Evolutionary conservation across 768 basidiomycete species (phyloP), one percentile per base, ranked within the genome.

Genomic region (Polyporus arcularius): DNA sequence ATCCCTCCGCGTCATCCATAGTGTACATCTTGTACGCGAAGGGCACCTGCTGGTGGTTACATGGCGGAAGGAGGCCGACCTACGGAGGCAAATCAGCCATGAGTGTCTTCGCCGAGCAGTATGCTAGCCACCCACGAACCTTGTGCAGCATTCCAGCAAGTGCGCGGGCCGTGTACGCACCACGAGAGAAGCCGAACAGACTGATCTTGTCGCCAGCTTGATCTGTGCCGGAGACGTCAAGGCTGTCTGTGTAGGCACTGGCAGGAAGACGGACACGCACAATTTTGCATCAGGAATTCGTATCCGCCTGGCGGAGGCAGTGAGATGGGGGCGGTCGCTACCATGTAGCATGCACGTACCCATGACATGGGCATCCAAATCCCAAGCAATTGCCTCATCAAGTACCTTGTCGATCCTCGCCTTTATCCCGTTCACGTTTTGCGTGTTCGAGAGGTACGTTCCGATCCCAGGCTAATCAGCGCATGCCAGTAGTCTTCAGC

Each of bases 11-110:
- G 63, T 88, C 84, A 38, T 84, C 81, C 3, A 78, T 73, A 3
- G 78, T 79, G 74, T 85, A 93, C 86, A 92, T 89, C 62, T 83
- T 81, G 74, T 86, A 88, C 3, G 90, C 91, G 66, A 93, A 91
- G 0, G 88, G 87, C 6, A 92, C 84, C 68, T 91, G 88, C 63
- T 91, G 87, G 51, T 87, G 81, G 60, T 91, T 92, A 65, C 80
- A 81, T 28, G 78, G 79, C 0, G 90, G 90, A 0, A 92, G 76
- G 1, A 92, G 74, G 0, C 90, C 90, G 32, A 90, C 82, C 85
- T 87, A 35, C 35, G 8, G 26, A 7, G 18, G n/a, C 46, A 16
- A 11, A 7, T 14, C n/a, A 4, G 26, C 21, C 18, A 18, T 28
- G 46, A 26, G 26, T 6, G 26, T 47, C 4, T 18, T 6, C 9